Evolutionary conservation across 352 stramenopile genomes (phyloP).

Genomic region (Globisporangium carolinianum): DNA sequence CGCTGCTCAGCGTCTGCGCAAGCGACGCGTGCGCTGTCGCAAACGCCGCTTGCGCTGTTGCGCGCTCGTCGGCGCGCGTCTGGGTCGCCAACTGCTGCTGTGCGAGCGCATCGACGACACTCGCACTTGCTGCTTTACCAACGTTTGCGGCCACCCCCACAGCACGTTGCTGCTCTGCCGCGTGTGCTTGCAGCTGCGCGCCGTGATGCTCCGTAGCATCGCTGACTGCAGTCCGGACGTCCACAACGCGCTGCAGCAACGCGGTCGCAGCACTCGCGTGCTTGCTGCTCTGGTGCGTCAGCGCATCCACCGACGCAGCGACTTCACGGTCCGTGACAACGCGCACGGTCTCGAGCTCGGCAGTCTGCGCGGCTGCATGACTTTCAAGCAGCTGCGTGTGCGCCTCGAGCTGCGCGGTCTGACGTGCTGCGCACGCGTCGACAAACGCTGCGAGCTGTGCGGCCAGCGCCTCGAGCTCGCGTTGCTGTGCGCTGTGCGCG

Average conservation of each 20-base stretch:
- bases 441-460: conserved; percentile 33
- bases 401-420: conserved; percentile 31
- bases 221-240: conserved; percentile 18
- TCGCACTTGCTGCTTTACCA: not conserved
- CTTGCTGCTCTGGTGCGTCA: conserved; percentile 21
- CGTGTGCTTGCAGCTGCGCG: conserved; percentile 20
- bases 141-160: not conserved
- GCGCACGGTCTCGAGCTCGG: conserved; percentile 27
- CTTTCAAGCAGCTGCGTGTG: conserved; percentile 39
- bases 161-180: conserved; percentile 10
- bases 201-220: conserved; percentile 15
- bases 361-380: conserved; percentile 24
- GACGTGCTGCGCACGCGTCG: conserved; percentile 33
- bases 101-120: conserved; percentile 18
- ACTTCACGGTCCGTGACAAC: conserved; percentile 31
- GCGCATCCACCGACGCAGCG: conserved; percentile 23
- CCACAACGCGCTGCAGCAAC: conserved; percentile 20
- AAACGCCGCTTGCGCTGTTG: conserved; percentile 4
- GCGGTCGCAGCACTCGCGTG: conserved; percentile 21
- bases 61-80: conserved; percentile 14
- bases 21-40: not conserved
- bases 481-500: conserved; percentile 27
- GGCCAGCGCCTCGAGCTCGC: conserved; percentile 39
- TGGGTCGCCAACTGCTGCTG: conserved; percentile 15
- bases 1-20: conserved; percentile 3